Percentiles rank a stretch among this genome's conserved stretches.
These are phyloP conservation scores for Jimgerdemannia lactiflua DNA, from an alignment of 192 early-diverging fungal genomes.

Conservation along the genomic window DNA sequence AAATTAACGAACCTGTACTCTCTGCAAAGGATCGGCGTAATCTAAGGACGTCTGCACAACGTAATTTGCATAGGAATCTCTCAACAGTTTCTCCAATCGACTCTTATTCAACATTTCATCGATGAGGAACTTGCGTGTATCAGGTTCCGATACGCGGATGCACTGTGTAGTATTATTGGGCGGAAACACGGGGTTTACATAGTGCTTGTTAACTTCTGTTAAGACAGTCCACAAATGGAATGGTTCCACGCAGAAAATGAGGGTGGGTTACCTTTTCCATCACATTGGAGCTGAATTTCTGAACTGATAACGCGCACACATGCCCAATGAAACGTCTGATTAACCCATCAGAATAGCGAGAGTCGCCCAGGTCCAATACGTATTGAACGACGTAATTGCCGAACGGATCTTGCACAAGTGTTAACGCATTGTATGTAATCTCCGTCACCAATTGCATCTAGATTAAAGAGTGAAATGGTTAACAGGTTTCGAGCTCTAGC, in stretches of 20 bases:
- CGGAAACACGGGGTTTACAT: too few relatives aligned
- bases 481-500: neutral
- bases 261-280: slow-evolving; percentile 74
- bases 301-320: slow-evolving; percentile 75
- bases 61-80: slow-evolving; percentile 89
- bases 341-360: slow-evolving; percentile 64
- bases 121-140: slow-evolving; percentile 67
- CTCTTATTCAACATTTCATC: slow-evolving; percentile 73
- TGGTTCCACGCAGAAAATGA: neutral
- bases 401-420: slow-evolving; percentile 85
- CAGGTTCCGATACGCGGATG: slow-evolving; percentile 73
- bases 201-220: too few relatives aligned
- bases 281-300: slow-evolving; percentile 92
- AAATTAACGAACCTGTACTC: slow-evolving; percentile 39
- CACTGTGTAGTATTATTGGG: slow-evolving; percentile 42
- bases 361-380: slow-evolving; percentile 74
- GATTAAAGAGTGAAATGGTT: neutral
- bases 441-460: slow-evolving; percentile 69
- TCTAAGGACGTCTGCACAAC: slow-evolving; percentile 90
- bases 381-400: slow-evolving; percentile 96
- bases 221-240: too few relatives aligned
- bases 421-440: slow-evolving; percentile 68
- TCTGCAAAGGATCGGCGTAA: slow-evolving; percentile 71
- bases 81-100: slow-evolving; percentile 73
- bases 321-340: slow-evolving; percentile 73